Conservation (phyloP, 2,329 filamentous ascomycete species). For the Botryosphaeria dothidea region DNA sequence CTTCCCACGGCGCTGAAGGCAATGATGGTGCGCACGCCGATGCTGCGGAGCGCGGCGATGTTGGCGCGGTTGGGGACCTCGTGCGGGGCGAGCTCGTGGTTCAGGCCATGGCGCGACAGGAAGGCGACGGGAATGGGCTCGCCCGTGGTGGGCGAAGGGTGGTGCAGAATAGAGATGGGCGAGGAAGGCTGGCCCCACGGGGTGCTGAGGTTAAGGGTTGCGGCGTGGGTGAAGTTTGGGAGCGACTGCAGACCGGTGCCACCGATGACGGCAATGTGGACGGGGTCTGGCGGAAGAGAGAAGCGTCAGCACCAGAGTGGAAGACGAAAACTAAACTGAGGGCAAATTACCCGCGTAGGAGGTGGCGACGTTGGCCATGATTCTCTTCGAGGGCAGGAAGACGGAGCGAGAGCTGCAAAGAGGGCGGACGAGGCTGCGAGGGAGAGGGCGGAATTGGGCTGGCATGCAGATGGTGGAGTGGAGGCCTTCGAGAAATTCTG, state of each 20-base stretch:
- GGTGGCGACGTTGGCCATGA: slow-evolving; percentile 20
- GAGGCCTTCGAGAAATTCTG: slow-evolving; percentile 13
- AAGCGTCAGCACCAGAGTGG: background rate
- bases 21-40: slow-evolving; percentile 89
- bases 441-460: background rate
- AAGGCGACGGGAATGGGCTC: slow-evolving; percentile 74
- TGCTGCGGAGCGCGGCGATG: slow-evolving; percentile 89
- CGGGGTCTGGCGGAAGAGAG: slow-evolving; percentile 39
- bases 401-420: background rate
- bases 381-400: slow-evolving; percentile 17
- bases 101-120: slow-evolving; percentile 83
- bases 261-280: slow-evolving; percentile 54
- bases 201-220: slow-evolving; percentile 72
- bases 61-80: slow-evolving; percentile 95
- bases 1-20: slow-evolving; percentile 95
- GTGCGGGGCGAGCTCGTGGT: slow-evolving; percentile 89
- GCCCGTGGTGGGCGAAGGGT: slow-evolving; percentile 69
- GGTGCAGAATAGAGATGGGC: slow-evolving; percentile 83
- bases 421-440: background rate
- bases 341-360: slow-evolving; percentile 14
- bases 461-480: background rate
- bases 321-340: background rate
- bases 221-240: slow-evolving; percentile 82
- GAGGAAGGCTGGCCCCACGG: slow-evolving; percentile 84
- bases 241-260: slow-evolving; percentile 90